These are phyloP conservation scores for Fusarium azukiicola DNA, from an alignment of 2,329 filamentous ascomycete species.

Conservation along the genomic window DNA sequence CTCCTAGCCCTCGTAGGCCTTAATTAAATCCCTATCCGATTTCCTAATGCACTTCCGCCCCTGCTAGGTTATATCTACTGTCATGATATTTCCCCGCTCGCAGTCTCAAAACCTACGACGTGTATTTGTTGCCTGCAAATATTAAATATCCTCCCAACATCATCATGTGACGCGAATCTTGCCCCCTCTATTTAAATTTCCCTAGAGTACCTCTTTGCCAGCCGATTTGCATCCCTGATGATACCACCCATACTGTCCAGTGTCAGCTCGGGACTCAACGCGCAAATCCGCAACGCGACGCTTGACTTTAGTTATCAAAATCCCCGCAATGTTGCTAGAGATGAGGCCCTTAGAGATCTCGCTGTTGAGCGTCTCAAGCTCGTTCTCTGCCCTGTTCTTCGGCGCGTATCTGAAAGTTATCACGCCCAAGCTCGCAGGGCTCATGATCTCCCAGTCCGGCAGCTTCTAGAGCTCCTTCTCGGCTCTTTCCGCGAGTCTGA, in stretches of 20 bases:
- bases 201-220: not conserved
- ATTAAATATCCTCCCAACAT: not conserved
- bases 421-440: constrained; percentile 42
- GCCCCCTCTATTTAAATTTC: not conserved
- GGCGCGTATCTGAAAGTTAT: constrained; percentile 50
- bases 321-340: not conserved
- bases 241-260: not conserved
- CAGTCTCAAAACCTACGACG: not conserved
- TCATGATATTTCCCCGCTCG: no score
- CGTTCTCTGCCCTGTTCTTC: not conserved
- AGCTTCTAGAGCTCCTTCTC: constrained; percentile 41
- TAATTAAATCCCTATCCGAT: no score
- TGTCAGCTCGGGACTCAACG: not conserved
- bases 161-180: rapidly evolving
- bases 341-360: constrained; percentile 19
- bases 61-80: no score
- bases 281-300: not conserved
- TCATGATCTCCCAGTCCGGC: constrained; percentile 50
- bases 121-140: not conserved
- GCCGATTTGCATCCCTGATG: not conserved
- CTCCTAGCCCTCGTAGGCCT: no score
- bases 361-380: constrained; percentile 30
- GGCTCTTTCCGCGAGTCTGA: constrained; percentile 47
- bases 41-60: no score
- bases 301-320: not conserved